These are phyloP conservation scores for Bruguiera parviflora DNA, from an alignment of 345 rosid genomes.

Conservation along the genomic window DNA sequence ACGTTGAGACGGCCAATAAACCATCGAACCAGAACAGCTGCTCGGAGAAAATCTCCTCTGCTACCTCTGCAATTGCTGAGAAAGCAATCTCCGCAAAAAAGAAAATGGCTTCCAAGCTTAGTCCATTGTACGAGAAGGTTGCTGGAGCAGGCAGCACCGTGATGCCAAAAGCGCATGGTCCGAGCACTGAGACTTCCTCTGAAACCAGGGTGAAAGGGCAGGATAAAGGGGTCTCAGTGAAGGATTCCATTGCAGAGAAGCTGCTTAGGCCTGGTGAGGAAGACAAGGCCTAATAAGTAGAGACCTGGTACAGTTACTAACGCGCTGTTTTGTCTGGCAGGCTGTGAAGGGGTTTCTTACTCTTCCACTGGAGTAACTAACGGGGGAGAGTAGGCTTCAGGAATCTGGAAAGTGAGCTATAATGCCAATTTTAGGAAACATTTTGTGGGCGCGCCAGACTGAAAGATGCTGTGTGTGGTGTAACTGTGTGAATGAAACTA, in stretches of 20 bases:
- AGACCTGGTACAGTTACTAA: not conserved
- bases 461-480: too few species aligned
- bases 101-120: slow-evolving; percentile 54
- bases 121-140: slow-evolving; percentile 53
- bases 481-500: too few species aligned
- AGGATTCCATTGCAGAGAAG: slow-evolving; percentile 52
- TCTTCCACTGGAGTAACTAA: not conserved
- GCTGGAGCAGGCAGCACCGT: slow-evolving; percentile 39
- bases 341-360: not conserved
- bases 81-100: slow-evolving; percentile 46
- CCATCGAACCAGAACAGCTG: slow-evolving; percentile 31
- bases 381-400: slow-evolving; percentile 11
- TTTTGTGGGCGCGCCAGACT: too few species aligned
- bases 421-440: too few species aligned
- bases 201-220: slow-evolving; percentile 18
- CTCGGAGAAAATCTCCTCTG: slow-evolving; percentile 38
- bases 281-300: slow-evolving; percentile 33
- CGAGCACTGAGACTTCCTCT: slow-evolving; percentile 13
- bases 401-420: slow-evolving; percentile 7
- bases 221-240: slow-evolving; percentile 52
- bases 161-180: slow-evolving; percentile 30
- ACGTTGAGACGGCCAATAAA: not conserved
- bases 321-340: not conserved
- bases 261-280: slow-evolving; percentile 66
- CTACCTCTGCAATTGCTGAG: slow-evolving; percentile 41